Conservation (phyloP, 495 filamentous ascomycete genomes). For the Hypoxylon cercidicola region DNA sequence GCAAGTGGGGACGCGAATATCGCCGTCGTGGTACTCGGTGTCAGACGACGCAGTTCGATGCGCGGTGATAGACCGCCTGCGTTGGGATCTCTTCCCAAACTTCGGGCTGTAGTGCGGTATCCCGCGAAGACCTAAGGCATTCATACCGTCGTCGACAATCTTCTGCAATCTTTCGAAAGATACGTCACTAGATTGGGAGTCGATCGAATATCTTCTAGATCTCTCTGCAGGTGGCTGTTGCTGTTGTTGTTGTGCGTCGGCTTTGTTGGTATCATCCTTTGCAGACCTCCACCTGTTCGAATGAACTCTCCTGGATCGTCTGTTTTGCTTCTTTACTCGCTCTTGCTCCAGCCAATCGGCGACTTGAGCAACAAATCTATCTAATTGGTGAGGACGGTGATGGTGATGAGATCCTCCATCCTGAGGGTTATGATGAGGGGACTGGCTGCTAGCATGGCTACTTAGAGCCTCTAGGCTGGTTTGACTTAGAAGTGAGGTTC, state of each 20-base stretch:
- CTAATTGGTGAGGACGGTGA: conserved; percentile 49
- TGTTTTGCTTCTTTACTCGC: conserved; percentile 68
- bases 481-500: conserved; percentile 52
- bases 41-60: conserved; percentile 71
- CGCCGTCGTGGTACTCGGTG: conserved; percentile 79
- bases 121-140: conserved; percentile 54
- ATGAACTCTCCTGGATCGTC: conserved; percentile 55
- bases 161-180: conserved; percentile 76
- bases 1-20: conserved; percentile 77
- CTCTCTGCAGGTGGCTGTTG: conserved; percentile 12
- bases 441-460: conserved; percentile 40
- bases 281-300: conserved; percentile 41
- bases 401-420: conserved; percentile 29
- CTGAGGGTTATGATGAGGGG: conserved; percentile 42
- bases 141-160: conserved; percentile 72
- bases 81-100: conserved; percentile 46
- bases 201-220: conserved; percentile 53
- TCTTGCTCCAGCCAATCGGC: conserved; percentile 83
- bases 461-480: conserved; percentile 44
- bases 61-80: conserved; percentile 46
- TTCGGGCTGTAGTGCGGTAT: conserved; percentile 49
- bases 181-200: conserved; percentile 67
- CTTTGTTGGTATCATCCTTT: conserved; percentile 32
- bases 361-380: conserved; percentile 74
- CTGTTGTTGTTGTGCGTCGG: conserved; percentile 22